Base-by-base conservation (phyloP, 2,329 filamentous ascomycete species). In the Paraphaeosphaeria minitans region DNA sequence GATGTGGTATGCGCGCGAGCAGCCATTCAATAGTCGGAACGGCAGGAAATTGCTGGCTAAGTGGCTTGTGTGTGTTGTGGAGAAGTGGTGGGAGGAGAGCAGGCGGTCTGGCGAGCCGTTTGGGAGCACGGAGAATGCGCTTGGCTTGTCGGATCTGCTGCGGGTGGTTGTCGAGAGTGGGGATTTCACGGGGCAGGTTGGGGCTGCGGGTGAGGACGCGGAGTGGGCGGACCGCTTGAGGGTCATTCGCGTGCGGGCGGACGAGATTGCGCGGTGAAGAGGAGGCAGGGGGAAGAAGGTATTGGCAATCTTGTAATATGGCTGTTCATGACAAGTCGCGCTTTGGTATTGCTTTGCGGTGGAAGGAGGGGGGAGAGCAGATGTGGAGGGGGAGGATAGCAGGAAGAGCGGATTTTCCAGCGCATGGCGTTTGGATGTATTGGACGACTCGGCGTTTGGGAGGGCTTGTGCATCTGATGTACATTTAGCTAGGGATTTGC, bases 1-100 rank as follows among this genome's bases (percentile, higher is more conserved):
- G 29, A 84, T 90, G 75, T 90, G 87, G 78, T 90, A 89, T 74
- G 84, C 84, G 39, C 86, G 89, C 62, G 85, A 89, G 66, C 79
- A 83, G 6, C 88, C 89, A 0, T 91, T 90, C 73, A 77, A 82
- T 37, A 86, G 85, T 4, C 74, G 79, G 4, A 67, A 19, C 5
- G 84, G 85, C 56, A 81, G 85, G 47, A 81, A 81, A 43, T 77
- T 83, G 57, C 79, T 91, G 7, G 85, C 85, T 2, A 81, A 81
- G 27, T 87, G 90, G 71, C 82, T 90, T 43, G 75, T 89, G 0
- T 87, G 89, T 65, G 75, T 88, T 3, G 79, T 87, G 4, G 78
- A 83, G 57, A 78, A 81, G 56, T 92, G 89, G 89, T 85, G 83
- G 64, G 77, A 82, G 51, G 80, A 84, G 14, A 86, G 83, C 50